These are phyloP conservation scores for Colletotrichum destructivum DNA, from an alignment of 2,329 filamentous ascomycete genomes.

Conservation along the genomic window DNA sequence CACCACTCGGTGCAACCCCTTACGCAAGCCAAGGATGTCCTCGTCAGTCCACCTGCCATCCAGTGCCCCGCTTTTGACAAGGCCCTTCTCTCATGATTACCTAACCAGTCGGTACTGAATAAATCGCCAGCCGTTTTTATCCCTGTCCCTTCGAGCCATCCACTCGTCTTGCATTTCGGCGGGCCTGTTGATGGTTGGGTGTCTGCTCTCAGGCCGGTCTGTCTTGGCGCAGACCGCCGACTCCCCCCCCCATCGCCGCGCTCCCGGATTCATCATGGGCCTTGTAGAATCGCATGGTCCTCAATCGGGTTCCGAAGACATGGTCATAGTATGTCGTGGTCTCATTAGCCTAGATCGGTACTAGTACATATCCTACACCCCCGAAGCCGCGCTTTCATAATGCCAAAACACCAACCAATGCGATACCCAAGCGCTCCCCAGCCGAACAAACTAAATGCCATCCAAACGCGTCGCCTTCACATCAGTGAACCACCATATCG, in stretches of 20 bases:
- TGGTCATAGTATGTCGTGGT: slow-evolving; percentile 34
- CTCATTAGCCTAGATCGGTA: slow-evolving; percentile 33
- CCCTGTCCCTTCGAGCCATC: neutral
- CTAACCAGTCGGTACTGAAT: slow-evolving; percentile 4
- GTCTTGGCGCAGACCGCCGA: neutral
- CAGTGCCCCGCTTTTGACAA: slow-evolving; percentile 22
- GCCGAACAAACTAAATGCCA: neutral
- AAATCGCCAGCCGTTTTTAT: neutral
- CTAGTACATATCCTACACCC: slow-evolving; percentile 36
- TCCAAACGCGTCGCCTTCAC: neutral
- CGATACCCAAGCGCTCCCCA: neutral
- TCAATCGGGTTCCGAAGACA: slow-evolving; percentile 6
- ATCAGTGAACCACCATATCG: slow-evolving; percentile 45
- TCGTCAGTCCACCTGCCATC: slow-evolving; percentile 34
- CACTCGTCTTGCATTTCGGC: neutral
- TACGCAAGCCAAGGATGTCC: slow-evolving; percentile 40
- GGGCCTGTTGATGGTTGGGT: neutral
- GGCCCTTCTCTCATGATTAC: slow-evolving; percentile 6
- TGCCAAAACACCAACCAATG: slow-evolving; percentile 21
- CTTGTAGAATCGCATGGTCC: slow-evolving; percentile 8
- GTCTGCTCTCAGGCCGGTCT: neutral
- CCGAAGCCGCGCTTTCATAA: slow-evolving; percentile 16
- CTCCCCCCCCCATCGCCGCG: neutral
- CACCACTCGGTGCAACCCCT: slow-evolving; percentile 19
- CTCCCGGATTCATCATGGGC: neutral